Base-by-base conservation (phyloP, 2,329 filamentous ascomycete genomes). In the Sporothrix pseudoabietina region DNA sequence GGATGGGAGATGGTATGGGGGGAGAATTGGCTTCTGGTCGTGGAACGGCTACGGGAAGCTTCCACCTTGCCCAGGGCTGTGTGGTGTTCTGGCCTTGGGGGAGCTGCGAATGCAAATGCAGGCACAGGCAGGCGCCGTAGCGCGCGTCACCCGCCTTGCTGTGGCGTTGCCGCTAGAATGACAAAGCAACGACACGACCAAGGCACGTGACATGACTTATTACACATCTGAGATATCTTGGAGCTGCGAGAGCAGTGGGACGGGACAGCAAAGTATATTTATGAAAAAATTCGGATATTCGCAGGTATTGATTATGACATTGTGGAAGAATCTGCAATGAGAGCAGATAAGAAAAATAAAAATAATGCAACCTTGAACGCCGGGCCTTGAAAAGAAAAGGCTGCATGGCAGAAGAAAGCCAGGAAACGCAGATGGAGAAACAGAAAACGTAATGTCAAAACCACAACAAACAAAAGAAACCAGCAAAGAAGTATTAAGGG, bases 111-210 rank as follows among this genome's bases (percentile, higher is more conserved):
- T 44, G 63, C 61, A 49, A 66, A 57, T 61, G 52, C 68, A 73
- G 55, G 65, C 73, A 74, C 68, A 74, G 73, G 73, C 73, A 74
- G 73, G 73, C 73, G 71, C 66, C 68, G 61, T 73, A 54, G 73
- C 73, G 73, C 73, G 73, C 73, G 73, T 72, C 73, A 54, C 49
- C 73, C 68, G 68, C 61, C 61, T 54, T 52, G 22, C 7, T 47
- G 54, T 39, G 69, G 69, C 69, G 54, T 47, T 71, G 69, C 35
- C 22, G 54, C 49, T 30, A 59, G 4, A 4, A 47, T 72, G 71
- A 73, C 71, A 69, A 73, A 73, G 26, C 63, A 69, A 19, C n/a
- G 44, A 9, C 19, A 26, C 10, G 3, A 32, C 4, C 47, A 26
- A 44, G 14, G 22, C 22, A 74, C 72, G 72, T 71, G 72, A 71